Conservation (phyloP, 371 early-diverging fungal genomes). For the Rhizopus arrhizus region DNA sequence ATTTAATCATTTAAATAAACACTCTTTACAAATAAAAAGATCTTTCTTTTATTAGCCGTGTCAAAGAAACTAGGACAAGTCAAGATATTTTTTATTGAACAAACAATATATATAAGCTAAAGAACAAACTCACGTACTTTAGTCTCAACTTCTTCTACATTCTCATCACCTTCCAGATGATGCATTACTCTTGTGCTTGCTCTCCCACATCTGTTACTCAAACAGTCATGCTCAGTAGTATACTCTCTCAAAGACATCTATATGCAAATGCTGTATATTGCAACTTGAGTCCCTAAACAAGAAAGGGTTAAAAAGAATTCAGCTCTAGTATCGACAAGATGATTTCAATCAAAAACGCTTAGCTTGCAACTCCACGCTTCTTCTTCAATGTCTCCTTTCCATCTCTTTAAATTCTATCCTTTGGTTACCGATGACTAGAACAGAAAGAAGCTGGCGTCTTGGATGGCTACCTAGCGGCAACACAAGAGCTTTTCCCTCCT, state of each 20-base stretch:
- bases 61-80: too few relatives aligned
- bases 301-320: too few relatives aligned
- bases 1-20: too few relatives aligned
- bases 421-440: neutral
- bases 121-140: neutral
- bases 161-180: neutral
- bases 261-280: neutral
- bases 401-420: constrained; percentile 1
- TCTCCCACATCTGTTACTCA: neutral
- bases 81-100: too few relatives aligned
- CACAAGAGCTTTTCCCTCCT: neutral
- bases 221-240: neutral
- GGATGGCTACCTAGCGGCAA: constrained; percentile 3
- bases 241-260: neutral
- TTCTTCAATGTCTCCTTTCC: neutral
- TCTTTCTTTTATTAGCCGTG: too few relatives aligned
- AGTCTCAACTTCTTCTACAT: neutral
- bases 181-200: neutral
- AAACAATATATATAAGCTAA: too few relatives aligned
- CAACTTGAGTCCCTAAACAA: neutral
- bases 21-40: too few relatives aligned
- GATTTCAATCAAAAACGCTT: neutral
- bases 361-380: neutral
- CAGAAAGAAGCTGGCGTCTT: constrained; percentile 12
- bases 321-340: neutral